Evolutionary conservation across 2,329 filamentous ascomycete genomes (phyloP).

Genomic region (Calonectria leucothoes): DNA sequence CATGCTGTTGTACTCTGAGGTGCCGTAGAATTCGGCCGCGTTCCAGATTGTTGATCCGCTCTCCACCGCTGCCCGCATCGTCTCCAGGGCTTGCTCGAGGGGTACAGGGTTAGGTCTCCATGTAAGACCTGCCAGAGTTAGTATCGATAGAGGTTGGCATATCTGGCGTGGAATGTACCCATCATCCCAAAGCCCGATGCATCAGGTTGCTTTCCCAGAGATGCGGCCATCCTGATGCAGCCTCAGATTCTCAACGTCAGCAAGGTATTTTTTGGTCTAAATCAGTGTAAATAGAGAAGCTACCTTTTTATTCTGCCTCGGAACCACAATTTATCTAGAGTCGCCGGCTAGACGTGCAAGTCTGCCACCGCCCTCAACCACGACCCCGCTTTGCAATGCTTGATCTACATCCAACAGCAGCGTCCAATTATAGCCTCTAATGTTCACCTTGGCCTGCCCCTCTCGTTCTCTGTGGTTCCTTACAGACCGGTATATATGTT

Average conservation of each 20-base stretch:
- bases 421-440: neutral
- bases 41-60: slow-evolving; percentile 67
- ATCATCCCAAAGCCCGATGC: slow-evolving; percentile 66
- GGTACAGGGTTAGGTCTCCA: slow-evolving; percentile 53
- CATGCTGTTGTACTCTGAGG: slow-evolving; percentile 67
- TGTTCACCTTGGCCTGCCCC: neutral
- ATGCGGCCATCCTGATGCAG: slow-evolving; percentile 31
- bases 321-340: neutral
- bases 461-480: neutral
- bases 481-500: neutral
- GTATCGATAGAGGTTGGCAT: neutral
- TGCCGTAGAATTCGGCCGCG: slow-evolving; percentile 74
- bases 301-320: neutral
- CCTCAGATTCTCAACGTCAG: neutral
- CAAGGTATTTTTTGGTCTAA: neutral
- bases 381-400: neutral
- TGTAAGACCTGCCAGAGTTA: slow-evolving; percentile 52
- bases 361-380: neutral
- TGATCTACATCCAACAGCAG: neutral
- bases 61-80: slow-evolving; percentile 64
- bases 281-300: neutral
- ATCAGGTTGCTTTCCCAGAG: slow-evolving; percentile 59
- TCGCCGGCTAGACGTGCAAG: neutral
- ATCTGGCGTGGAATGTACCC: slow-evolving; percentile 48
- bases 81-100: slow-evolving; percentile 62